Evolutionary conservation across 139 green algal species (phyloP).

Genomic region (Chlamydomonas applanata): DNA sequence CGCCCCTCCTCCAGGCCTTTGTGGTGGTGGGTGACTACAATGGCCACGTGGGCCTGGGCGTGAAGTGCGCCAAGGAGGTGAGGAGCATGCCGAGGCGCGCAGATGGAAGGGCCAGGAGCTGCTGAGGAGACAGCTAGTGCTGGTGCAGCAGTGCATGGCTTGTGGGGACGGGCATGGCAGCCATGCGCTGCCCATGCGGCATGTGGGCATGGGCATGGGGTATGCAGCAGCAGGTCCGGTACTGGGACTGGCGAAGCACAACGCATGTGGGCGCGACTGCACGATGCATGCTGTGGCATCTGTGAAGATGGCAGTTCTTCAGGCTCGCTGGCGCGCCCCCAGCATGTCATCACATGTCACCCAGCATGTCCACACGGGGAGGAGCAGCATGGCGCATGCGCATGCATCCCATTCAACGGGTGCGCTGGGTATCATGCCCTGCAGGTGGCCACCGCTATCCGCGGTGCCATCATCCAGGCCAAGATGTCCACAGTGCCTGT

Average conservation of each 20-base stretch:
- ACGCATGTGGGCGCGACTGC: too few relatives aligned
- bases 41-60: constrained; percentile 96
- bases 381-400: neutral
- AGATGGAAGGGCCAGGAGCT: too few relatives aligned
- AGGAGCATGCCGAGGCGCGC: neutral
- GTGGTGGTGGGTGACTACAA: constrained; percentile 98
- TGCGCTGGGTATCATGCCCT: constrained; percentile 15
- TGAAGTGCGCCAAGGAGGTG: constrained; percentile 99
- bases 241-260: too few relatives aligned
- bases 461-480: constrained; percentile 96
- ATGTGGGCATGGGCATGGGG: too few relatives aligned
- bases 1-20: constrained; percentile 75
- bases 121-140: too few relatives aligned
- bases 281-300: neutral
- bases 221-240: too few relatives aligned
- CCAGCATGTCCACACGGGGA: neutral
- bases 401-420: too few relatives aligned
- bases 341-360: too few relatives aligned
- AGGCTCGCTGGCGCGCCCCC: too few relatives aligned
- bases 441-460: constrained; percentile 94
- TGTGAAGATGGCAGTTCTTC: neutral
- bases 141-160: too few relatives aligned
- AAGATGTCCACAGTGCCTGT: constrained; percentile 96
- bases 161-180: too few relatives aligned
- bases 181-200: too few relatives aligned